These are phyloP conservation scores for Quercus gilva DNA, from an alignment of 306 rosid genomes.

Conservation along the genomic window DNA sequence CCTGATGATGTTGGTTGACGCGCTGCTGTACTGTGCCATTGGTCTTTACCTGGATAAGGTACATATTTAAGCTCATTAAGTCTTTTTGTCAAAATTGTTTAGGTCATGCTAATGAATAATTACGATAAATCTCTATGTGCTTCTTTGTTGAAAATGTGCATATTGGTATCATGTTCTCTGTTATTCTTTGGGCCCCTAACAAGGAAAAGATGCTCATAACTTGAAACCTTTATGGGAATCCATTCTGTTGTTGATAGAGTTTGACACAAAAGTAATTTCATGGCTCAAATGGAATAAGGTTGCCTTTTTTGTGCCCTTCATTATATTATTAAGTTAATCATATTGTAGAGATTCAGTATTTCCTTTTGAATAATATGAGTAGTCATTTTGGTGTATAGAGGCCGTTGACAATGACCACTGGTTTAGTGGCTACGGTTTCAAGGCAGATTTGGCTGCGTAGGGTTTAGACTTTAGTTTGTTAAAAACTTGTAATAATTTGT, in stretches of 20 bases:
- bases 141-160: not conserved
- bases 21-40: constrained; percentile 72
- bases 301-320: too few relatives aligned
- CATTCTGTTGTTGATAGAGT: not conserved
- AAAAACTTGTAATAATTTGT: too few relatives aligned
- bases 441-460: too few relatives aligned
- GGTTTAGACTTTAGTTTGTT: too few relatives aligned
- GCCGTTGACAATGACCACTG: too few relatives aligned
- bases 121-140: not conserved
- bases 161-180: not conserved
- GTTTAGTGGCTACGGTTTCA: too few relatives aligned
- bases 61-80: constrained; percentile 19
- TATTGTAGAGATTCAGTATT: not conserved
- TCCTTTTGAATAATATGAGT: not conserved
- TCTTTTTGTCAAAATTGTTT: not conserved
- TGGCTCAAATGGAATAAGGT: too few relatives aligned
- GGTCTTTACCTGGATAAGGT: constrained; percentile 98
- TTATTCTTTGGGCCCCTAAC: not conserved
- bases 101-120: not conserved
- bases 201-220: not conserved
- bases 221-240: not conserved
- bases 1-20: constrained; percentile 84
- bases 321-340: not conserved
- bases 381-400: too few relatives aligned
- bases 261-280: too few relatives aligned